Base-by-base conservation (phyloP, 2,329 filamentous ascomycete genomes). In the Fusarium decemcellulare region DNA sequence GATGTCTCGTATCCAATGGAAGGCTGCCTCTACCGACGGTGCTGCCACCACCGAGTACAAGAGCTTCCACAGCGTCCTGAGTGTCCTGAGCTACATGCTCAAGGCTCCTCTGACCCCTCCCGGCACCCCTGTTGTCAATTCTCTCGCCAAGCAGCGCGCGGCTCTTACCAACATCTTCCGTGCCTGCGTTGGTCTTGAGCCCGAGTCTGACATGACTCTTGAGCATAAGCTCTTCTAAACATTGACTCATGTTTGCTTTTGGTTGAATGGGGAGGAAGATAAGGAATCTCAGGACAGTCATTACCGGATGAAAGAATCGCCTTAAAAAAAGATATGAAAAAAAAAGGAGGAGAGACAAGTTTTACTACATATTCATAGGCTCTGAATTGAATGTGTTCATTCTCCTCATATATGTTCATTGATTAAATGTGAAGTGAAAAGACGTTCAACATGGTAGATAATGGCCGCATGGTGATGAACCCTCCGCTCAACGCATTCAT, bases 1-100 rank as follows among this genome's bases (percentile, higher is more conserved):
- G 87, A 98, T 99, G 95, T 98, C 96, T 62, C 94, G 96, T 78
- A 95, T 99, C 79, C 90, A 93, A 84, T 99, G 96, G 95, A 94
- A 92, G 84, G 82, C 88, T 44, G 82, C 84, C 61, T 83, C 84
- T 42, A 84, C 79, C 66, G 85, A 84, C 66, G 87, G 83, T 58
- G 84, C 77, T 65, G 80, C 78, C 71, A 86, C 84, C 59, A 86
- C 86, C 67, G 92, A 94, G 56, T 99, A 91, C 87, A 93, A 93
- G 87, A 92, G 91, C 79, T 98, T 99, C 90, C 96, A 99, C 86
- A 95, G 92, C 80, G 96, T 99, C 43, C 91, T 99, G 67, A 97
- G 94, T 84, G 90, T 99, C 69, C 91, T 99, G 76, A 97, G 94
- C 88, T 99, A 98, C 87, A 99, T 99, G 96, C 92, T 99, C 78